Base-by-base conservation (phyloP, 1,284 basidiomycete species). In the Earliella scabrosa region DNA sequence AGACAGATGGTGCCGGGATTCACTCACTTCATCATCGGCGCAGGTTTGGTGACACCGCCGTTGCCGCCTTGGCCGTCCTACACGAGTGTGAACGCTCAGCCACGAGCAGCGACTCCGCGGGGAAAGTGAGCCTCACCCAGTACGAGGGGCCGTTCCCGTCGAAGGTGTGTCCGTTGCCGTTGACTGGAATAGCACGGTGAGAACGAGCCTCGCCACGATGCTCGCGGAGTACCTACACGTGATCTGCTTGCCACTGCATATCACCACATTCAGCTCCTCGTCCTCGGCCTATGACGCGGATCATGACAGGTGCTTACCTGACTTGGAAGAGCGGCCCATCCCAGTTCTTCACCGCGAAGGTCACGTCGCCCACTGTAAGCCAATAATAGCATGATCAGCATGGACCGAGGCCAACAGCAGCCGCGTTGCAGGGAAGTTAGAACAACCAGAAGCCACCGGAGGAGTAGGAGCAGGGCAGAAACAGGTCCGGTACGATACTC, bases 111-210 rank as follows among this genome's bases (percentile, higher is more conserved):
- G 20, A 32, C 7, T 3, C 21, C 35, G 11, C 35, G n/a, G 10
- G n/a, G n/a, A n/a, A 5, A 36, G 31, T 29, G 27, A 10, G 8
- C 23, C 27, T 26, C 54, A 73, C 72, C 73, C 75, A 76, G 61
- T 75, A 75, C 49, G 70, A 73, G 1, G 71, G 67, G n/a, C 75
- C 75, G 54, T 73, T 69, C 4, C 75, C 76, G 56, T 77, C 66
- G 63, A 77, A 75, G 1, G 67, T 75, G 59, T 74, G 66, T n/a
- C 74, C 74, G 54, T 75, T 74, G 14, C 75, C 76, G 53, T 77
- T 75, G 66, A 77, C 74, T 71, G 52, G 45, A 43, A 43, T 50
- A 41, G 35, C 23, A 40, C 36, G n/a, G 45, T 36, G 45, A 47
- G 45, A 47, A 36, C 40, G 23, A 1, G 16, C 16, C 0, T 20